Evolutionary conservation across 768 basidiomycete genomes (phyloP).

Genomic region (Plicaturopsis crispa): DNA sequence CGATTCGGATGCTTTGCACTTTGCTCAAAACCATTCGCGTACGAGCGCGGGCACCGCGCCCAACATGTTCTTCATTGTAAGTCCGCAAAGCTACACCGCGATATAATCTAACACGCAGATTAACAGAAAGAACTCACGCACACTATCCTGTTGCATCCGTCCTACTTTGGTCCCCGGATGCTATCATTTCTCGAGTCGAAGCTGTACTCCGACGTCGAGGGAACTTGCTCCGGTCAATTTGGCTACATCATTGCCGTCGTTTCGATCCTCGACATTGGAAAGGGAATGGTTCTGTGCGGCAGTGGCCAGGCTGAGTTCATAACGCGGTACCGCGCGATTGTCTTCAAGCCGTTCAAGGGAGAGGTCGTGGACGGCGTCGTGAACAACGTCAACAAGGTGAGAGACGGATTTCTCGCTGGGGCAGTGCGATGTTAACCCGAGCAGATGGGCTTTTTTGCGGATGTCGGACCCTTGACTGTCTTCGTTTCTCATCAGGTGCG

Average conservation of each 20-base stretch:
- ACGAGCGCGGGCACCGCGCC: slow-evolving; percentile 5
- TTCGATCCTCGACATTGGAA: slow-evolving; percentile 84
- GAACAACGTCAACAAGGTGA: slow-evolving; percentile 90
- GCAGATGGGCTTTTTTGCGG: slow-evolving; percentile 98
- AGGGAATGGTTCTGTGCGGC: slow-evolving; percentile 86
- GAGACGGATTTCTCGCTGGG: no score
- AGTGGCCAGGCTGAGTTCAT: slow-evolving; percentile 96
- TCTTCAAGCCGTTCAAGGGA: slow-evolving; percentile 99
- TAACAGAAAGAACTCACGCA: slow-evolving; percentile 92
- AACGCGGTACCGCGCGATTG: slow-evolving; percentile 90
- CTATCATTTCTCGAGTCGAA: slow-evolving; percentile 89
- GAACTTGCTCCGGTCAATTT: slow-evolving; percentile 92
- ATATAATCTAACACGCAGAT: slow-evolving; percentile 4
- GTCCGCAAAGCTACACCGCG: slow-evolving; percentile 17
- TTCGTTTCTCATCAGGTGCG: slow-evolving; percentile 94
- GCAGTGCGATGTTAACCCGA: not conserved
- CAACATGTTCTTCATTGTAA: slow-evolving; percentile 68
- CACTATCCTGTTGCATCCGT: slow-evolving; percentile 94
- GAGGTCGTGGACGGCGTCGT: slow-evolving; percentile 98
- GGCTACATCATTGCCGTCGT: slow-evolving; percentile 94
- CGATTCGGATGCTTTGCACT: no score
- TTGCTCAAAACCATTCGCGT: no score
- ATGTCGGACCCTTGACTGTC: slow-evolving; percentile 88
- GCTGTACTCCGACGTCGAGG: slow-evolving; percentile 93
- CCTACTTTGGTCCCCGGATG: slow-evolving; percentile 96